A percentile compares a stretch with the other conserved stretches of the same genome.
Conservation (phyloP, 441 rosid genomes). For the Croton setiger region DNA sequence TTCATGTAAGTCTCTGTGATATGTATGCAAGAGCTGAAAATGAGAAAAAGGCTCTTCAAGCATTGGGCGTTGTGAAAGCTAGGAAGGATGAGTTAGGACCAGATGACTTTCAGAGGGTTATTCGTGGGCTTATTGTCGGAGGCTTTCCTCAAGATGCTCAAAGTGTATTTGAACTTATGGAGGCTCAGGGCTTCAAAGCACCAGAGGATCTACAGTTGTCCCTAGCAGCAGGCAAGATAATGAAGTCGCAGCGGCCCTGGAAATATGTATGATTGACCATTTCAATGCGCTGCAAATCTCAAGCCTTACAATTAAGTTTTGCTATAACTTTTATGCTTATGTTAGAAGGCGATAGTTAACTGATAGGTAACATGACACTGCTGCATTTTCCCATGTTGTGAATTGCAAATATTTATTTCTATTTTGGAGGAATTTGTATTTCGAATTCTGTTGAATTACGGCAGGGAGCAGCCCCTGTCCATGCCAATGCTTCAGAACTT, state of each 20-base stretch:
- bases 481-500: slow-evolving; percentile 24
- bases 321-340: no score
- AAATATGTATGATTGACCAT: no score
- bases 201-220: slow-evolving; percentile 36
- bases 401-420: no score
- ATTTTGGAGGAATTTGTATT: no score
- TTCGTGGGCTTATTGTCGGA: slow-evolving; percentile 51
- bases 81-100: slow-evolving; percentile 57
- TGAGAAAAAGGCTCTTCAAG: slow-evolving; percentile 85
- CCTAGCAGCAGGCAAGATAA: slow-evolving; percentile 12
- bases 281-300: no score
- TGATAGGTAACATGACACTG: no score
- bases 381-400: no score
- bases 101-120: slow-evolving; percentile 54
- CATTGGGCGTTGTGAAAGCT: slow-evolving; percentile 65
- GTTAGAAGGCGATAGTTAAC: no score
- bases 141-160: slow-evolving; percentile 66
- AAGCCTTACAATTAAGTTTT: no score
- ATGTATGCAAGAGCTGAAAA: slow-evolving; percentile 55
- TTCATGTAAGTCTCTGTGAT: slow-evolving; percentile 72
- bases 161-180: slow-evolving; percentile 50
- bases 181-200: slow-evolving; percentile 45
- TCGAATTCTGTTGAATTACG: no score
- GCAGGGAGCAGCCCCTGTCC: neutral
- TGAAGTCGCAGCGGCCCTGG: no score